Conservation (phyloP, 1,139 yeast genomes). For the Candida tetrigidarum region DNA sequence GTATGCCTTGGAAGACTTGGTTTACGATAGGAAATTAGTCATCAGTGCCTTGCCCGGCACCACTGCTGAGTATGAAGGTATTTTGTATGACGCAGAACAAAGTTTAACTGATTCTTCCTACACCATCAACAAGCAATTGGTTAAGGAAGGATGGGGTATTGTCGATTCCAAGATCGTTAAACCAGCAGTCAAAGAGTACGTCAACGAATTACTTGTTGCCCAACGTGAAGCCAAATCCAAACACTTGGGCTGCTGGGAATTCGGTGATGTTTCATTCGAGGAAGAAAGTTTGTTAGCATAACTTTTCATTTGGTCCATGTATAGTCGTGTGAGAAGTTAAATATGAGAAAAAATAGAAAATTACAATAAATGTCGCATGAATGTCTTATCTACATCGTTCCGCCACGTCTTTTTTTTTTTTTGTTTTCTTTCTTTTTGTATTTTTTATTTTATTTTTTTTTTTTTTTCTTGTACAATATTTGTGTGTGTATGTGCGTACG, state of each 20-base stretch:
- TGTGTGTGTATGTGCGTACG: too few species aligned
- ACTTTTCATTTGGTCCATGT: not conserved
- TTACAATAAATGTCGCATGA: slow-evolving; percentile 1
- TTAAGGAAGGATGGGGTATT: slow-evolving; percentile 67
- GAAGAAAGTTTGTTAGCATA: slow-evolving; percentile 38
- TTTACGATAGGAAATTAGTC: slow-evolving; percentile 61
- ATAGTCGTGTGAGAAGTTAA: slow-evolving; percentile 4
- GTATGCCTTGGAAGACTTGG: slow-evolving; percentile 56
- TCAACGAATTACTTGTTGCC: slow-evolving; percentile 42
- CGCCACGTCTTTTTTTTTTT: not conserved
- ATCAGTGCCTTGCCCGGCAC: slow-evolving; percentile 54
- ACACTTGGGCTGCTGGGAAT: slow-evolving; percentile 79
- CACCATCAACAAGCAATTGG: slow-evolving; percentile 66
- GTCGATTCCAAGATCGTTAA: slow-evolving; percentile 48
- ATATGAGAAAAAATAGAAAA: too few species aligned
- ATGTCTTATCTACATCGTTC: slow-evolving; percentile 6
- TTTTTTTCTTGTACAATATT: too few species aligned
- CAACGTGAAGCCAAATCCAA: slow-evolving; percentile 54
- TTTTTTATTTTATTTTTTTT: too few species aligned
- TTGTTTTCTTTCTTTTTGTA: too few species aligned
- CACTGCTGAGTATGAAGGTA: slow-evolving; percentile 49
- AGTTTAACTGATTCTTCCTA: slow-evolving; percentile 59
- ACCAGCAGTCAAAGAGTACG: slow-evolving; percentile 37
- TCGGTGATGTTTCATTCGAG: slow-evolving; percentile 74
- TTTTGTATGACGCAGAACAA: slow-evolving; percentile 65